Base-by-base conservation (phyloP, 1,284 basidiomycete species). In the Amylostereum chailletii region DNA sequence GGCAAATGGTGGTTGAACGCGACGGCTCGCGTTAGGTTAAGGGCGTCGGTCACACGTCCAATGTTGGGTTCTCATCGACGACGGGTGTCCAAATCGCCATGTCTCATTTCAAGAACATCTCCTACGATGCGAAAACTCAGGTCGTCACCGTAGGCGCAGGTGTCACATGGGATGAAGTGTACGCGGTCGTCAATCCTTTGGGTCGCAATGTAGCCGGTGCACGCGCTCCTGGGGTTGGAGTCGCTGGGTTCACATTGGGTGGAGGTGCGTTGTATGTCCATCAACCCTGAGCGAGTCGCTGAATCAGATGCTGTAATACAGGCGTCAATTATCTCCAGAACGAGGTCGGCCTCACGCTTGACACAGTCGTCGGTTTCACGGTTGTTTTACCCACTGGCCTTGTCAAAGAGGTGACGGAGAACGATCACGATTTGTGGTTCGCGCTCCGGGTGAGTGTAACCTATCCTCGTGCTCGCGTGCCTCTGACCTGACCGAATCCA, bases 141-240 rank as follows among this genome's bases (percentile, higher is more conserved):
- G 75, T 69, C 0, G 76, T 63, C 1, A 65, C 62, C 0, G 58
- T 81, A 26, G 81, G 80, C 0, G 60, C 76, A 2, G 79, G 79
- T 5, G 55, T 77, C 5, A 62, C 72, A 4, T 83, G 79, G 78
- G 78, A 81, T 50, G 70, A 76, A 37, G 79, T 81, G 2, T 83
- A 82, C 49, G 62, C 58, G 4, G 67, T 64, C 2, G 65, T 83
- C 0, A 71, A 67, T 4, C 69, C 70, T 0, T 51, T 68, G 41
- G 63, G 64, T 3, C 67, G 75, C 4, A 80, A 70, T 42, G 76
- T 81, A 7, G 68, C 79, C 1, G 79, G 79, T 6, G 78, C 75
- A 19, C 64, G 77, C 3, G 71, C 74, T 0, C 53, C 68, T 1
- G 76, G 79, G n/a, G 71, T 80, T 7, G 78, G 80, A 31, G 69